Base-by-base conservation (phyloP, 176 grass and related monocot genomes). In the Oryza meyeriana region DNA sequence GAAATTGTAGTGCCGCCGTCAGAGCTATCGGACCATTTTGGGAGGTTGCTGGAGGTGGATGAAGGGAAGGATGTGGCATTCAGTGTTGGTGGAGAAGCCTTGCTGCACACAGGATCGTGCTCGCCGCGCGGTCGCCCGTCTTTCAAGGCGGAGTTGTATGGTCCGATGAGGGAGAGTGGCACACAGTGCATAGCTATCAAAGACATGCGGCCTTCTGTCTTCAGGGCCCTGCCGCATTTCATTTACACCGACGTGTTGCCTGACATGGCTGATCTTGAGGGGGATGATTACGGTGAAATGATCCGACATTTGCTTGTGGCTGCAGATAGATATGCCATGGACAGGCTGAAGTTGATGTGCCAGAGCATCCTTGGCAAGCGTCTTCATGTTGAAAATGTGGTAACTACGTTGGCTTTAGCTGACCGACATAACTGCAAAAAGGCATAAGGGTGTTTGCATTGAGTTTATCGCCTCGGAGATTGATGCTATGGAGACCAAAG, bases 121-220 rank as follows among this genome's bases (percentile, higher is more conserved):
- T 90, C 16, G 78, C 83, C 0, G 10, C 29, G 26, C 69, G 78
- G 2, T 86, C 78, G 8, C 52, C 76, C 0, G 83, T 90, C 31
- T 86, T n/a, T 90, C 13, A 86, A 26, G 30, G 76, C 88, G 10
- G 40, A 41, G 29, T 61, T 38, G 72, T n/a, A 39, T 3, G 1
- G 9, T 10, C 1, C 2, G 26, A 86, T 83, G 83, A 64, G 14
- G 5, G 78, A 85, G 48, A 41, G 10, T 3, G 29, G 63, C 5
- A 41, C 39, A 25, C 27, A 57, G 7, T 24, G 29, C 55, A 76
- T 87, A 38, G 16, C 6, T 12, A 81, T 89, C 14, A 20, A 81
- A 40, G 83, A 86, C 20, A 85, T 86, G 83, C 66, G 82, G 11
- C 35, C 83, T 5, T 22, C 69, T 36, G 82, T n/a, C 4, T 52